These are phyloP conservation scores for Cryptococcus hybrid DNA, from an alignment of 1,284 basidiomycete species.

Conservation along the genomic window DNA sequence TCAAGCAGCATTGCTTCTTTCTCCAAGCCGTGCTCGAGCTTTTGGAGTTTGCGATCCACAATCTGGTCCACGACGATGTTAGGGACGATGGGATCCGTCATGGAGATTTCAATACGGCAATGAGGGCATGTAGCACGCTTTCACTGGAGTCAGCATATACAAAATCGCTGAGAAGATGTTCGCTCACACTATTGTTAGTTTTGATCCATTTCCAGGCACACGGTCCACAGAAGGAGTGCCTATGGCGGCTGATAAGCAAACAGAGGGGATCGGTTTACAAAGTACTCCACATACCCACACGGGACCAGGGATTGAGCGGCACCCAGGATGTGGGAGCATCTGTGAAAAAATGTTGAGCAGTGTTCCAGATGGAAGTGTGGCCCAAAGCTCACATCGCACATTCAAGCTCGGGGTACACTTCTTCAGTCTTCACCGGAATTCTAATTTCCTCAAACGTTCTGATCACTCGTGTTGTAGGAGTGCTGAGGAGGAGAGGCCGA, in stretches of 20 bases:
- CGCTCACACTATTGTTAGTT: conserved; percentile 15
- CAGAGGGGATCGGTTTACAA: neutral
- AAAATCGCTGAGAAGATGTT: neutral
- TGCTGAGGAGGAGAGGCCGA: neutral
- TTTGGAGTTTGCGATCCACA: conserved; percentile 30
- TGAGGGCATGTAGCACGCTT: conserved; percentile 26
- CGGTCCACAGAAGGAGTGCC: conserved; percentile 39
- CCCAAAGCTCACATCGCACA: conserved; percentile 32
- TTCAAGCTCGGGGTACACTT: conserved; percentile 40
- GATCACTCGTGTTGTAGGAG: conserved; percentile 17
- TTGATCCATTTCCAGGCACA: conserved; percentile 40
- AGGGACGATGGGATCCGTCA: conserved; percentile 23
- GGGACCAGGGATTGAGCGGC: conserved; percentile 32
- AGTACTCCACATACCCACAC: conserved; percentile 20
- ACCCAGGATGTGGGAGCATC: conserved; percentile 36
- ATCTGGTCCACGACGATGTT: conserved; percentile 40
- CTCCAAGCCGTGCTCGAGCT: conserved; percentile 20
- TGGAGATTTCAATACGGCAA: conserved; percentile 23
- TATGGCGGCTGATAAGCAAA: neutral
- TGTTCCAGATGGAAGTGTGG: neutral
- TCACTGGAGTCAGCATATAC: neutral
- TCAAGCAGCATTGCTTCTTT: conserved; percentile 31
- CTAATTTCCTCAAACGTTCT: conserved; percentile 35
- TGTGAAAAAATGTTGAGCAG: conserved; percentile 12
- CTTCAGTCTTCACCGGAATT: conserved; percentile 26